Evolutionary conservation across 176 grass and related monocot genomes (phyloP).

Genomic region (Puccinellia tenuiflora): DNA sequence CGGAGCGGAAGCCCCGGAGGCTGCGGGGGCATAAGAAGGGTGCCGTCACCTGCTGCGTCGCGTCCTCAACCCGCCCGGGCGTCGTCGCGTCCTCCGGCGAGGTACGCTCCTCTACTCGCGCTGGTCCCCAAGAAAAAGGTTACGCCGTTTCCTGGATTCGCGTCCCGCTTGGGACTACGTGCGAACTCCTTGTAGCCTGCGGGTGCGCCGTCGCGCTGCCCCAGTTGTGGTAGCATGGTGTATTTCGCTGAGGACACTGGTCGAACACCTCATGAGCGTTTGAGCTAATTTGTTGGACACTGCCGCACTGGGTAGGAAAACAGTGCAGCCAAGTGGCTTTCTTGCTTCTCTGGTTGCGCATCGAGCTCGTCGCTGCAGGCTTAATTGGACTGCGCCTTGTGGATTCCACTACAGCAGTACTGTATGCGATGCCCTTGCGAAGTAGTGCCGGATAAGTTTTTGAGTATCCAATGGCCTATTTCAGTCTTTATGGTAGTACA

Average conservation of each 20-base stretch:
- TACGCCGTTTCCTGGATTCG: background rate
- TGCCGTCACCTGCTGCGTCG: conserved; percentile 64
- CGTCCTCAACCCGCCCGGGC: conserved; percentile 61
- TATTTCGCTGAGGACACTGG: background rate
- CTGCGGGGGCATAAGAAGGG: conserved; percentile 70
- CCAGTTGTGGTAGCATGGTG: background rate
- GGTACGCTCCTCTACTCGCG: conserved; percentile 34
- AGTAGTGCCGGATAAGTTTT: background rate
- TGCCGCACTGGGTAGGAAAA: no score
- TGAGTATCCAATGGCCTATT: background rate
- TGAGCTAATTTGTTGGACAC: no score
- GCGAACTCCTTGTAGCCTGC: background rate
- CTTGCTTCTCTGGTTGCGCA: background rate
- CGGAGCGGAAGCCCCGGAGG: conserved; percentile 40
- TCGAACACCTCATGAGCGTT: conserved; percentile 36
- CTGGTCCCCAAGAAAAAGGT: background rate
- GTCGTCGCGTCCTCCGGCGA: conserved; percentile 70
- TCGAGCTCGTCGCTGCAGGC: background rate
- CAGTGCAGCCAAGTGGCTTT: no score
- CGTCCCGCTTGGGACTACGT: background rate
- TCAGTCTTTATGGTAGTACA: background rate
- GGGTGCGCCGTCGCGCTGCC: background rate
- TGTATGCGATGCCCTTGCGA: background rate
- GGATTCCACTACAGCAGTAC: background rate
- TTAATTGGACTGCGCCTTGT: background rate